Percentiles rank a stretch among this genome's conserved stretches.
Evolutionary conservation across 768 basidiomycete species (phyloP).

Genomic region (Lactarius tabidus): DNA sequence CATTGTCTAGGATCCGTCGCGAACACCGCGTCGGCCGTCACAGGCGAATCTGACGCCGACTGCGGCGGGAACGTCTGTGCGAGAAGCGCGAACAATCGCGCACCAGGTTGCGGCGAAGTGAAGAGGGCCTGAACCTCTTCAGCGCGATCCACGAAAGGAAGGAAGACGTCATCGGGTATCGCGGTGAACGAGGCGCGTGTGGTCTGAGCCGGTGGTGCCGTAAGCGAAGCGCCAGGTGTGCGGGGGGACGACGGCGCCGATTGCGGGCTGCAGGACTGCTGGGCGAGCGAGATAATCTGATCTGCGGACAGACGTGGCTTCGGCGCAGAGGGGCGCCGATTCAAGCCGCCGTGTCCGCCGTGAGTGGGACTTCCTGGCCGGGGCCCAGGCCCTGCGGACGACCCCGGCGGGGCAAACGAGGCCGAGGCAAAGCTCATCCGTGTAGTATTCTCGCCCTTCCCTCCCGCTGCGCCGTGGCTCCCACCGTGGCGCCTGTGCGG

Average conservation of each 20-base stretch:
- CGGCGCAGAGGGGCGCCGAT: slow-evolving; percentile 43
- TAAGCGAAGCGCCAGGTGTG: slow-evolving; percentile 24
- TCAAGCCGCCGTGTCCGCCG: slow-evolving; percentile 33
- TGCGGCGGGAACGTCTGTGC: slow-evolving; percentile 55
- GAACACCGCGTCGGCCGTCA: slow-evolving; percentile 32
- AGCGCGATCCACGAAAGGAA: slow-evolving; percentile 85
- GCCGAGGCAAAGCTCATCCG: slow-evolving; percentile 64
- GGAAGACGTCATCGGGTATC: slow-evolving; percentile 69
- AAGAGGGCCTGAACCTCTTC: slow-evolving; percentile 70
- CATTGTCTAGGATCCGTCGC: slow-evolving; percentile 59
- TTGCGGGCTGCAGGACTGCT: slow-evolving; percentile 48
- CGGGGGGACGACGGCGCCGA: slow-evolving; percentile 30
- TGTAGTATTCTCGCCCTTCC: slow-evolving; percentile 29
- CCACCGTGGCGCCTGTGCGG: slow-evolving; percentile 30
- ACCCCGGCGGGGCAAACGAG: slow-evolving; percentile 44
- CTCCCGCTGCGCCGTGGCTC: slow-evolving; percentile 30
- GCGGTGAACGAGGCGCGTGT: slow-evolving; percentile 63
- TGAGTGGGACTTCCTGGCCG: slow-evolving; percentile 30
- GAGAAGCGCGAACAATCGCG: slow-evolving; percentile 67
- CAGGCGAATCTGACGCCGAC: slow-evolving; percentile 28
- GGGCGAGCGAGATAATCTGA: slow-evolving; percentile 71
- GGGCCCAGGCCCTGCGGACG: slow-evolving; percentile 27
- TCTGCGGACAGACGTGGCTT: slow-evolving; percentile 52
- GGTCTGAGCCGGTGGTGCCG: slow-evolving; percentile 20
- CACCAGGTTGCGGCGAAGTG: slow-evolving; percentile 52